Evolutionary conservation across 768 basidiomycete species (phyloP), one percentile per base, ranked within the genome.

Genomic region (Phlegmacium glaucopus): DNA sequence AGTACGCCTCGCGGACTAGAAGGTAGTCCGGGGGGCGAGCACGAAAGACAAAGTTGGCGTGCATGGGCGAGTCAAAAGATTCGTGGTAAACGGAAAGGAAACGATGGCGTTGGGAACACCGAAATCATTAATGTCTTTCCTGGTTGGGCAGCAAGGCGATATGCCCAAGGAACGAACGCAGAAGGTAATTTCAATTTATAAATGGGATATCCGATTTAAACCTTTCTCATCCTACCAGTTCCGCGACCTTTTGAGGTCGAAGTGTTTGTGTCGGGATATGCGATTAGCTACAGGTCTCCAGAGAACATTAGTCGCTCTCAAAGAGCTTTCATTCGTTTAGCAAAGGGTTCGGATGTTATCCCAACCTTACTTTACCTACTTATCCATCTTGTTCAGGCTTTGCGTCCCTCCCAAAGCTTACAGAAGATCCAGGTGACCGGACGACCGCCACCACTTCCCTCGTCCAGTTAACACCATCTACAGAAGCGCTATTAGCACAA

Each of bases 261-360:
- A 36, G 68, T 92, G 0, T 85, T 81, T 39, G 71, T 91, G 7
- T 88, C 90, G 11, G 93, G 92, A 0, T 90, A 82, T 54, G 90
- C 86, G 0, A 74, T 82, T 12, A 79, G 72, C 40, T 70, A 79
- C 36, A 76, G 80, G 36, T 71, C 78, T 1, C 72, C 79, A 2
- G 83, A 83, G 44, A 68, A 74, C 37, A 76, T 82, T 1, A 83
- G 82, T 46, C 82, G 90, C 4, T 80, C 89, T 1, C 90, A 93
- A 50, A 75, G 79, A 11, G 80, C 88, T 1, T 87, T 94, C 55
- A 72, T 93, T 32, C 75, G 75, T 10, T 62, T 94, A 28, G 93
- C 92, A 9, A 90, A 85, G 75, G 74, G 91, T 90, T 55, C 27
- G 62, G 47, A 56, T 9, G 34, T 11, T 6, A 34, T 34, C 32